A percentile compares a stretch with the other conserved stretches of the same genome.
Evolutionary conservation across 305 asterid species (phyloP).

Genomic region (Solanum hybrid): DNA sequence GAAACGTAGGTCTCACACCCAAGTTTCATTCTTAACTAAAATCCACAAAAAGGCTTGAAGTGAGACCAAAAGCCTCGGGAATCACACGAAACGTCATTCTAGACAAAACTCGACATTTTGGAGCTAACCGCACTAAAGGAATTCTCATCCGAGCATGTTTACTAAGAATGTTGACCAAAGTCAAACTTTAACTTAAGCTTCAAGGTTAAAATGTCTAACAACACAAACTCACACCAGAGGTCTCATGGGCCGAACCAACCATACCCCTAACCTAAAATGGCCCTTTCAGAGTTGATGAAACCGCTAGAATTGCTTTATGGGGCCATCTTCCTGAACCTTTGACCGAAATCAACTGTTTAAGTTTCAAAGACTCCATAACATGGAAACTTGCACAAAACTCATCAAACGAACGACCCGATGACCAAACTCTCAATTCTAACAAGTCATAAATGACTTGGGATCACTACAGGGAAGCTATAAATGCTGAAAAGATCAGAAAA

Average conservation of each 20-base stretch:
- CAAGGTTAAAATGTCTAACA: not conserved
- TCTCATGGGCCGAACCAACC: not conserved
- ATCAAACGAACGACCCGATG: not conserved
- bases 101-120: too few species aligned
- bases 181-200: not conserved
- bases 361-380: not conserved
- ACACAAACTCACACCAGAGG: not conserved
- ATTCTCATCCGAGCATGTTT: not conserved
- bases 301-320: not conserved
- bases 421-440: too few species aligned
- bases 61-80: too few species aligned
- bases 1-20: too few species aligned
- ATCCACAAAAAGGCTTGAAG: too few species aligned
- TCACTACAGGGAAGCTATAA: not conserved
- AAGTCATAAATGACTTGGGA: not conserved
- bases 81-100: too few species aligned
- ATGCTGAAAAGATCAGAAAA: not conserved
- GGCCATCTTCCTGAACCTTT: not conserved
- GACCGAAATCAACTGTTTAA: too few species aligned
- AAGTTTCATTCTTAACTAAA: too few species aligned
- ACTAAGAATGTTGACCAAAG: not conserved
- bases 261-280: not conserved
- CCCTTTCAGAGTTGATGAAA: not conserved
- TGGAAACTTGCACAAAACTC: not conserved
- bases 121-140: not conserved